Percentiles rank a stretch among this genome's conserved stretches.
phyloP scores from a whole-genome alignment of 148 eudicot genomes.

The Rheum nobile region DNA sequence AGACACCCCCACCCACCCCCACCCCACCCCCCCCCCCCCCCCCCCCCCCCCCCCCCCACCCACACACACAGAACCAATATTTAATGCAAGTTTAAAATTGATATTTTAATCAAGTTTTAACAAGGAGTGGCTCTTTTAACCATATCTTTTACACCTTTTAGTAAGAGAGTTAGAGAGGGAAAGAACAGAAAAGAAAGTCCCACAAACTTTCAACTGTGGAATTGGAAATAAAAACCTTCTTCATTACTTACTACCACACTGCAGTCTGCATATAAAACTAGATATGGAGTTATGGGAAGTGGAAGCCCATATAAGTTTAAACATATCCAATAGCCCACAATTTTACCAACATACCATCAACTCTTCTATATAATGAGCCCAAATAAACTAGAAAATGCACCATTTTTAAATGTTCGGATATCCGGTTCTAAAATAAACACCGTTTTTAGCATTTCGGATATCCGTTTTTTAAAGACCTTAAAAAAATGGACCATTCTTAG shows the following conservation, averaged over 20 bases:
- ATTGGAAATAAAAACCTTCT: not conserved
- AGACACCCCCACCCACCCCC: no score
- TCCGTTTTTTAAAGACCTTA: no score
- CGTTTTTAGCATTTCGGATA: no score
- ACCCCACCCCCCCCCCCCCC: no score
- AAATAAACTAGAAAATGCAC: no score
- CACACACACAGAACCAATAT: not conserved
- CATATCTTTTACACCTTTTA: not conserved
- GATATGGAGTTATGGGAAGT: not conserved
- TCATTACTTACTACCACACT: not conserved
- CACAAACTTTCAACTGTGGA: not conserved
- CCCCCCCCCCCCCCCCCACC: no score
- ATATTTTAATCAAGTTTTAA: not conserved
- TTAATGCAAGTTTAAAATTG: not conserved
- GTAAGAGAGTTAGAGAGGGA: not conserved
- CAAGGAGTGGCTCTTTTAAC: not conserved
- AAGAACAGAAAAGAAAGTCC: not conserved
- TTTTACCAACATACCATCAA: constrained; percentile 51
- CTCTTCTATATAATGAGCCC: constrained; percentile 52
- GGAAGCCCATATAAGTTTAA: not conserved
- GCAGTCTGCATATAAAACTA: not conserved
- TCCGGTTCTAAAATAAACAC: no score
- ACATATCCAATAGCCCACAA: not conserved
- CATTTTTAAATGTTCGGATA: no score
- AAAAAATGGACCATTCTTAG: no score